Base-by-base conservation (phyloP, 208 protist species). In the Trypanosoma rangeli region DNA sequence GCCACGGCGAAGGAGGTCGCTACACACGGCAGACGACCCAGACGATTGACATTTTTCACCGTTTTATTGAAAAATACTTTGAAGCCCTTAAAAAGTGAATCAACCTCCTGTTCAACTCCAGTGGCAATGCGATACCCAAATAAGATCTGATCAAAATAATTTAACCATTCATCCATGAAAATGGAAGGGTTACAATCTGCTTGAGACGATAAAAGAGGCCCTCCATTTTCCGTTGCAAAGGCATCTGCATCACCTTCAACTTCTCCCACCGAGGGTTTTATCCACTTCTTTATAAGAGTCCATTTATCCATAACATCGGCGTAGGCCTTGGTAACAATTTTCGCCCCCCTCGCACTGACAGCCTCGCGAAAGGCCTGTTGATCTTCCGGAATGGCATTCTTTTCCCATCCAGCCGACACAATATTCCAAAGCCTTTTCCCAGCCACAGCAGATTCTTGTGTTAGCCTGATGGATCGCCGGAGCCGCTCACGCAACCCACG, bases 251-350 rank as follows among this genome's bases (percentile, higher is more conserved):
- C 44, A n/a, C 28, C 31, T 15, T 63, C 56, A 31, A 55, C 52
- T 50, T 68, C 54, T 28, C 62, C 60, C 54, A 75, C 53, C 15
- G 70, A 75, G n/a, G 55, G 5, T 54, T 64, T 64, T 18, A 75
- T 26, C 70, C 70, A 75, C 42, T 69, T 9, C 44, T 64, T 75
- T 28, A 75, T 26, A 64, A 75, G 39, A 49, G 29, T 46, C 60
- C 62, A 75, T 55, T 75, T 75, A n/a, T 64, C 52, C 70, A 68
- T 75, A 20, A 61, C 55, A 49, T 59, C 55, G 13, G 28, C 55
- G 54, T 69, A 64, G 13, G 61, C 33, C 1, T 15, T 4, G 15
- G 20, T 58, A 18, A 74, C 39, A 37, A 68, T 37, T 49, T 35
- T 1, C 37, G n/a, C 35, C 3, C 69, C 68, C 33, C 49, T 37